phyloP scores from a whole-genome alignment of 495 filamentous ascomycete genomes.

The Annulohypoxylon maeteangense region DNA sequence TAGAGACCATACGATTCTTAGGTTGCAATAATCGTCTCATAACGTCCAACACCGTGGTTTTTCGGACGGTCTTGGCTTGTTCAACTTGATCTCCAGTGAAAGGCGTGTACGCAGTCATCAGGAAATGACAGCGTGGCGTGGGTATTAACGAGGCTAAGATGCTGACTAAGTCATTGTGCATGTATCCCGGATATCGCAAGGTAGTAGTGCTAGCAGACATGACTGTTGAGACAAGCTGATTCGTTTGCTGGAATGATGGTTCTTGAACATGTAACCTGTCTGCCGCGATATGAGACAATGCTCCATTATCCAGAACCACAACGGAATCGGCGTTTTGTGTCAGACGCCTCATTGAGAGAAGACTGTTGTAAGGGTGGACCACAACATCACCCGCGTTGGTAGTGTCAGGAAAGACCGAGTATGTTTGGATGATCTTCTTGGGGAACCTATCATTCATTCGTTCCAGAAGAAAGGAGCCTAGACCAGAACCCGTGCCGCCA shows the following conservation, averaged over 20 bases:
- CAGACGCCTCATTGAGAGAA: conserved; percentile 88
- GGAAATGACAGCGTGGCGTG: conserved; percentile 95
- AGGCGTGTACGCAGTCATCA: conserved; percentile 97
- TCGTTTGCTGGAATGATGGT: conserved; percentile 96
- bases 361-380: conserved; percentile 97
- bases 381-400: conserved; percentile 87
- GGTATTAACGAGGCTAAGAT: conserved; percentile 96
- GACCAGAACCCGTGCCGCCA: conserved; percentile 92
- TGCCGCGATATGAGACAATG: conserved; percentile 90
- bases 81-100: conserved; percentile 96
- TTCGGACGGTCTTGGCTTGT: conserved; percentile 94
- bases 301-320: conserved; percentile 97
- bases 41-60: conserved; percentile 96
- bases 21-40: conserved; percentile 96
- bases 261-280: conserved; percentile 93
- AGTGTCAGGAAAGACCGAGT: conserved; percentile 96
- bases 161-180: conserved; percentile 98
- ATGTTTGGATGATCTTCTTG: conserved; percentile 98
- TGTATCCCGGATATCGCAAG: conserved; percentile 95
- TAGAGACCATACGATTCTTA: conserved; percentile 99
- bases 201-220: conserved; percentile 99
- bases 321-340: conserved; percentile 98
- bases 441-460: conserved; percentile 96
- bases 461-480: conserved; percentile 95
- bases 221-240: conserved; percentile 96